phyloP scores from a whole-genome alignment of 2,329 filamentous ascomycete species.

The Myriosclerotinia duriaeana region DNA sequence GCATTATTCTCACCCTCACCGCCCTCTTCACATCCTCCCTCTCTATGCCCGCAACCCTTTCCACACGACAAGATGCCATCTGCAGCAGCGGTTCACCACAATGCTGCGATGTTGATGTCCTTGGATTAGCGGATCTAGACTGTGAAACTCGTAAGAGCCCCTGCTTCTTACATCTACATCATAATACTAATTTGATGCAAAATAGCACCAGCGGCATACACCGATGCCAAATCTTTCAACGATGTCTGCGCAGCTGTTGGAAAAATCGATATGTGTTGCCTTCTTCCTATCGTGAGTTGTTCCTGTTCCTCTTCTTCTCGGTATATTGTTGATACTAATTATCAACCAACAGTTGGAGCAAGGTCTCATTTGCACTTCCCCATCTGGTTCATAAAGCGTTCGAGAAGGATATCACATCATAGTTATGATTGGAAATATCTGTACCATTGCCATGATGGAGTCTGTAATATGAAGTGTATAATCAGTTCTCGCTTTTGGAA shows the following conservation, averaged over 20 bases:
- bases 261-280: conserved; percentile 53
- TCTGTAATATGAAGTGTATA: too few relatives aligned
- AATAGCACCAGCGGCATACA: conserved; percentile 43
- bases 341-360: conserved; percentile 1
- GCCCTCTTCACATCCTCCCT: conserved; percentile 36
- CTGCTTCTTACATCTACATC: neutral
- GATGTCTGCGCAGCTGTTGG: conserved; percentile 34
- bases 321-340: neutral
- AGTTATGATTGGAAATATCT: too few relatives aligned
- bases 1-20: conserved; percentile 22
- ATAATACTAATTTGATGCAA: neutral
- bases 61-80: neutral
- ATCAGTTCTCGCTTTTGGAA: too few relatives aligned
- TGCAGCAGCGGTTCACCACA: conserved; percentile 42
- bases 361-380: conserved; percentile 13
- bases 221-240: conserved; percentile 45
- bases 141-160: conserved; percentile 52
- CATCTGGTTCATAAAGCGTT: neutral
- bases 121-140: conserved; percentile 57
- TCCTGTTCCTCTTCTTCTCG: neutral
- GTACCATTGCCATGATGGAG: too few relatives aligned
- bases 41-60: conserved; percentile 34
- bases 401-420: too few relatives aligned
- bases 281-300: conserved; percentile 47
- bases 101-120: conserved; percentile 63